These are phyloP conservation scores for Phytopythium montanum DNA, from an alignment of 352 stramenopile species.

Conservation along the genomic window DNA sequence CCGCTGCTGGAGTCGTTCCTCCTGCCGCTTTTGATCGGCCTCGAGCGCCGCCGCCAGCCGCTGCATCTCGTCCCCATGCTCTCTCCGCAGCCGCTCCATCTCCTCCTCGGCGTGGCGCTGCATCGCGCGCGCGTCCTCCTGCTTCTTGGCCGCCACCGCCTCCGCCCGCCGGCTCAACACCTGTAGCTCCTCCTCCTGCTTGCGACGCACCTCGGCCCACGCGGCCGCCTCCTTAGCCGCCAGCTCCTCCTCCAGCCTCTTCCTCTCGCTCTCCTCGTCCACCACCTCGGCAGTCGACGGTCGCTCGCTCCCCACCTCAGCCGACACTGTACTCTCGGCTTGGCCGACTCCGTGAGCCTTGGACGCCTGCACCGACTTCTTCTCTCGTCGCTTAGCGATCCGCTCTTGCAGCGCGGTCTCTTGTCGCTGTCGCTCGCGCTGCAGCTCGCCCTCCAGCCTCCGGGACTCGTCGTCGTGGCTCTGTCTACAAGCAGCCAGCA, in stretches of 20 bases:
- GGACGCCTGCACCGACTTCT: constrained; percentile 15
- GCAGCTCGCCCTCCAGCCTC: constrained; percentile 21
- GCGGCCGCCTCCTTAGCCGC: constrained; percentile 31
- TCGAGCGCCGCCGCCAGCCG: constrained; percentile 38
- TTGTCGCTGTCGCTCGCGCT: constrained; percentile 40
- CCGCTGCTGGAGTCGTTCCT: constrained; percentile 62
- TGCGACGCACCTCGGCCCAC: constrained; percentile 27
- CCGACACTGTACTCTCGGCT: not conserved
- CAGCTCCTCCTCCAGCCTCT: constrained; percentile 32
- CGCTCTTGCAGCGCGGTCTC: constrained; percentile 49
- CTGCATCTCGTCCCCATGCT: constrained; percentile 57
- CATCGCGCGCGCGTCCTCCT: constrained; percentile 32
- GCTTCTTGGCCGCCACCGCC: constrained; percentile 22
- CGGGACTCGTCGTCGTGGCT: constrained; percentile 28
- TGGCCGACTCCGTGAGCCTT: not conserved
- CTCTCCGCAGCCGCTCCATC: constrained; percentile 43
- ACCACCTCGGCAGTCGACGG: not conserved
- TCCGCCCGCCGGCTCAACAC: constrained; percentile 19
- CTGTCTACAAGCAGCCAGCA: constrained; percentile 16
- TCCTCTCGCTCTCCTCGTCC: constrained; percentile 25
- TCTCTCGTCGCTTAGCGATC: constrained; percentile 48
- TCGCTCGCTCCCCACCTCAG: not conserved
- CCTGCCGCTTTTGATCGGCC: constrained; percentile 55
- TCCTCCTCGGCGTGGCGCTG: constrained; percentile 49
- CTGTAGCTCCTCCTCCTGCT: constrained; percentile 37